A percentile compares a stretch with the other conserved stretches of the same genome.
Conservation (phyloP, 257 asterid genomes). For the Jaltomata sinuosa region DNA sequence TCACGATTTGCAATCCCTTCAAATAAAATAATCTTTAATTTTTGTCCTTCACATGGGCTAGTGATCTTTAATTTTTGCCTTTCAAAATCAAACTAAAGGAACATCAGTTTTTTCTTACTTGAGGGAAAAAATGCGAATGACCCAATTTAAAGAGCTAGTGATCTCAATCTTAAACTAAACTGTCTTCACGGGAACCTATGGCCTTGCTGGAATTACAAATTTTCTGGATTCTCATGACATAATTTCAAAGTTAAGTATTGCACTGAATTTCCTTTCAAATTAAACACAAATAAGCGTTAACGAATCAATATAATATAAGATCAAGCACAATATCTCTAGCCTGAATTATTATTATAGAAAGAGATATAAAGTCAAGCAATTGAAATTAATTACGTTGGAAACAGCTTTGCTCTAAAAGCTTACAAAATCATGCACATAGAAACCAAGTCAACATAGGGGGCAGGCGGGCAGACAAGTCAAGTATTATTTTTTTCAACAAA, state of each 20-base stretch:
- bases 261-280: neutral
- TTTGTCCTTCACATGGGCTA: no score
- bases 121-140: no score
- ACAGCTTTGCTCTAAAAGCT: neutral
- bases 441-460: conserved; percentile 25
- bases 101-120: no score
- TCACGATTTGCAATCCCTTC: no score
- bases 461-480: conserved; percentile 14
- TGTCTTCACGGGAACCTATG: neutral
- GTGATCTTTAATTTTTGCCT: no score
- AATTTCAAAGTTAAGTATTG: neutral
- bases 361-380: neutral
- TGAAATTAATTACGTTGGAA: neutral
- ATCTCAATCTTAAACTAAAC: neutral
- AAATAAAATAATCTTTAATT: no score
- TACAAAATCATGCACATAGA: neutral
- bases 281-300: neutral
- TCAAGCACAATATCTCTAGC: neutral
- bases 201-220: neutral
- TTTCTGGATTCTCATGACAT: neutral
- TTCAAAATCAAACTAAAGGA: no score
- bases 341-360: neutral
- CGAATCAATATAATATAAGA: neutral
- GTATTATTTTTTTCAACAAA: conserved; percentile 16
- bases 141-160: neutral